Conservation (phyloP, 2,329 filamentous ascomycete genomes). For the Colletotrichum euphorbiae region DNA sequence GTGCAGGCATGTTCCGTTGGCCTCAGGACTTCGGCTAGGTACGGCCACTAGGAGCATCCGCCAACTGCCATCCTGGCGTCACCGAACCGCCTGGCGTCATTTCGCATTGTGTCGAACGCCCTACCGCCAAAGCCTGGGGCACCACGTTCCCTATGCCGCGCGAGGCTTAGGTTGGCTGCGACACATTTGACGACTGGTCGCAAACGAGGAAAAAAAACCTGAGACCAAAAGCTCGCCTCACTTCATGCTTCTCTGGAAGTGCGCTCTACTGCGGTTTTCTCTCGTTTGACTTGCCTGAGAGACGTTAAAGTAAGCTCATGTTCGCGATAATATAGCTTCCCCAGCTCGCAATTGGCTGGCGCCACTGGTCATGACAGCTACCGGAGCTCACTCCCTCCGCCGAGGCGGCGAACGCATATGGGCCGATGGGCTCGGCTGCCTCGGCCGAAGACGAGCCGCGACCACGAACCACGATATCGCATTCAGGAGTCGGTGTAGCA, state of each 20-base stretch:
- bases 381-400: constrained; percentile 34
- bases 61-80: constrained; percentile 27
- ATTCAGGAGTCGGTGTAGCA: constrained; percentile 2
- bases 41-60: constrained; percentile 31
- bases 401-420: constrained; percentile 22
- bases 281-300: neutral
- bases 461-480: constrained; percentile 41
- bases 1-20: neutral
- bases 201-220: neutral
- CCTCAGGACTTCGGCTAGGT: constrained; percentile 38
- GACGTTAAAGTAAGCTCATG: constrained; percentile 23
- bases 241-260: neutral
- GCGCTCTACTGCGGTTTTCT: too few relatives aligned
- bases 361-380: constrained; percentile 38
- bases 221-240: neutral
- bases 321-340: constrained; percentile 31
- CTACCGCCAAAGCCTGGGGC: constrained; percentile 8
- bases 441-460: constrained; percentile 31
- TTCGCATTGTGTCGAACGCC: constrained; percentile 16
- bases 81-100: constrained; percentile 22
- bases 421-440: constrained; percentile 33
- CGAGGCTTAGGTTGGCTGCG: constrained; percentile 24
- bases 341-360: constrained; percentile 40
- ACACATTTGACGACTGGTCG: constrained; percentile 11
- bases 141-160: constrained; percentile 32